Base-by-base conservation (phyloP, 2,329 filamentous ascomycete genomes). In the Phialocephala sp. region DNA sequence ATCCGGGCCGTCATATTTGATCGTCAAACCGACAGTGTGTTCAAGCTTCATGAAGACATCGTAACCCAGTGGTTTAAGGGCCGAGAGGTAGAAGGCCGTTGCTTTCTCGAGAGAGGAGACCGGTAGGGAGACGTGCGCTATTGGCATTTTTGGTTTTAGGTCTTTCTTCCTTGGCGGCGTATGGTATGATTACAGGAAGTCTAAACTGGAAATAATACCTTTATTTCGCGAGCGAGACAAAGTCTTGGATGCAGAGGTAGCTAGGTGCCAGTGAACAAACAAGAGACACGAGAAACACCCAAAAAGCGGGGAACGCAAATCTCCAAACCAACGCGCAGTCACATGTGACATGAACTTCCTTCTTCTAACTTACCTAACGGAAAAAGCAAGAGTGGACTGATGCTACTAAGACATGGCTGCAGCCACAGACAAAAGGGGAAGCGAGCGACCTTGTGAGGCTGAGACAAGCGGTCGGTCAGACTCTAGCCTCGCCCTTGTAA, bases 91-190 rank as follows among this genome's bases (percentile, higher is more conserved):
- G 57, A 69, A 71, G 5, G 61, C 41, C 18, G 14, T 68, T 6
- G 69, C 52, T 1, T 35, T 36, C 5, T n/a, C 11, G 39, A 68
- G 58, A 6, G 60, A 62, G 45, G 64, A 50, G 52, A 62, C 62
- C 1, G 66, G 67, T 50, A 71, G 66, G 57, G 68, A 68, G 41
- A 67, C 35, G n/a, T 69, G 68, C 24, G 57, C 47, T 14, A 71
- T 55, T 12, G 69, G 55, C 68, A 69, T 67, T 27, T 60, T 66
- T 35, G 8, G 24, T 35, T 55, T 55, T 27, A n/a, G n/a, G n/a
- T 14, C 6, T 12, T 14, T 54, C 4, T 27, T 54, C n/a, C 24
- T 54, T n/a, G 15, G n/a, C 1, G 3, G 47, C 24, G 3, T 27
- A 15, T 24, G 20, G 20, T 27, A 8, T 32, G 6, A 8, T 11